phyloP scores from a whole-genome alignment of 2,329 filamentous ascomycete genomes.

The Ophiosphaerella narmari region DNA sequence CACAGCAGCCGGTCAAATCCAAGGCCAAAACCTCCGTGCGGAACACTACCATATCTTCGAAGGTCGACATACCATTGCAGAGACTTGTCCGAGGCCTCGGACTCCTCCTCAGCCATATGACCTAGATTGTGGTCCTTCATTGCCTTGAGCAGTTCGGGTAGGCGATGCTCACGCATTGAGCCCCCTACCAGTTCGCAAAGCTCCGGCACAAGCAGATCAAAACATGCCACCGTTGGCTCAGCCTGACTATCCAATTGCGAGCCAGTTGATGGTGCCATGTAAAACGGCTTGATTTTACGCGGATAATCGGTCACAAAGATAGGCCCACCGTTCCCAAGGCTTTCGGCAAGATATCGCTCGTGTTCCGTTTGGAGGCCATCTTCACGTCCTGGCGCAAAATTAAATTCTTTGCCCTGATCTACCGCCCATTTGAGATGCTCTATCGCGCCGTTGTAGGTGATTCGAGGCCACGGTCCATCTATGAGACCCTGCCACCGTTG shows the following conservation, averaged over 20 bases:
- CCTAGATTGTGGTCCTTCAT: slow-evolving; percentile 73
- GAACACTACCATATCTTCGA: slow-evolving; percentile 86
- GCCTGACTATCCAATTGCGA: slow-evolving; percentile 12
- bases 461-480: slow-evolving; percentile 78
- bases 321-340: slow-evolving; percentile 67
- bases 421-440: slow-evolving; percentile 66
- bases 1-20: slow-evolving; percentile 86
- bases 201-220: slow-evolving; percentile 85
- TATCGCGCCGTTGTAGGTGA: slow-evolving; percentile 83
- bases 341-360: slow-evolving; percentile 81
- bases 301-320: slow-evolving; percentile 95
- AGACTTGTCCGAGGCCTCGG: slow-evolving; percentile 29
- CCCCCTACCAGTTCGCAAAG: slow-evolving; percentile 87
- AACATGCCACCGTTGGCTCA: slow-evolving; percentile 75
- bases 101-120: slow-evolving; percentile 27
- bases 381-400: slow-evolving; percentile 71
- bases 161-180: slow-evolving; percentile 83
- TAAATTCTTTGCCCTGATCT: slow-evolving; percentile 61
- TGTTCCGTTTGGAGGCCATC: slow-evolving; percentile 85
- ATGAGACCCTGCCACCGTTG: slow-evolving; percentile 73
- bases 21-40: slow-evolving; percentile 88
- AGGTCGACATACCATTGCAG: slow-evolving; percentile 89
- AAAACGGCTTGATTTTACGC: slow-evolving; percentile 88
- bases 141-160: slow-evolving; percentile 67
- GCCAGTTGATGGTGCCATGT: slow-evolving; percentile 65